phyloP scores from a whole-genome alignment of 2,329 filamentous ascomycete genomes.

The Claviceps africana region DNA sequence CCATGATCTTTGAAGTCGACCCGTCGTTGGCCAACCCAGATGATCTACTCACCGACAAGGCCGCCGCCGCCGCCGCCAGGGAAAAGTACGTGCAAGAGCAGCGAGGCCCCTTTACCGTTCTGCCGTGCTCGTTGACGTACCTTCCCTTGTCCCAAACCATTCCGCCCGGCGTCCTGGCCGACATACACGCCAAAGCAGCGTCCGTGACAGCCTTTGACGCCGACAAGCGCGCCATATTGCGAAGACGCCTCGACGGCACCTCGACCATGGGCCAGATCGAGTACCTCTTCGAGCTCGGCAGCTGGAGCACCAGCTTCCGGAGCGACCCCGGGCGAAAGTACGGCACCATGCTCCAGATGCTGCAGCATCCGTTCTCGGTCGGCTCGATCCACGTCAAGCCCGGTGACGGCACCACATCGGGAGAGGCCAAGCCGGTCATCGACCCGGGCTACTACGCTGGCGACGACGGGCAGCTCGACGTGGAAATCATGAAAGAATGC shows the following conservation, averaged over 20 bases:
- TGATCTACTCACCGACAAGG: slow-evolving; percentile 20
- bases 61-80: slow-evolving; percentile 17
- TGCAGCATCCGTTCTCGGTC: slow-evolving; percentile 37
- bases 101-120: slow-evolving; percentile 23
- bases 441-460: slow-evolving; percentile 29
- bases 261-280: slow-evolving; percentile 30
- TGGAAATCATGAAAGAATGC: slow-evolving; percentile 28
- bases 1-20: slow-evolving; percentile 31
- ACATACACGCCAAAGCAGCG: slow-evolving; percentile 11
- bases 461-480: slow-evolving; percentile 24
- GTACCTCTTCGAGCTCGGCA: slow-evolving; percentile 34
- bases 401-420: slow-evolving; percentile 5
- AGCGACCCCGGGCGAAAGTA: slow-evolving; percentile 26
- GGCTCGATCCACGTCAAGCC: slow-evolving; percentile 32
- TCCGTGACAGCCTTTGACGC: slow-evolving; percentile 9
- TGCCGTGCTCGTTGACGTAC: slow-evolving; percentile 29
- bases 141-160: slow-evolving; percentile 25
- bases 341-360: slow-evolving; percentile 32
- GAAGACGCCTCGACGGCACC: slow-evolving; percentile 18
- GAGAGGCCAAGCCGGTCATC: slow-evolving; percentile 21
- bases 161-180: slow-evolving; percentile 10
- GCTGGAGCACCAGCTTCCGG: slow-evolving; percentile 27
- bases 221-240: slow-evolving; percentile 16
- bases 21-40: slow-evolving; percentile 25
- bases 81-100: slow-evolving; percentile 18